These are phyloP conservation scores for Colletotrichum magnum DNA, from an alignment of 2,329 filamentous ascomycete genomes.

Conservation along the genomic window DNA sequence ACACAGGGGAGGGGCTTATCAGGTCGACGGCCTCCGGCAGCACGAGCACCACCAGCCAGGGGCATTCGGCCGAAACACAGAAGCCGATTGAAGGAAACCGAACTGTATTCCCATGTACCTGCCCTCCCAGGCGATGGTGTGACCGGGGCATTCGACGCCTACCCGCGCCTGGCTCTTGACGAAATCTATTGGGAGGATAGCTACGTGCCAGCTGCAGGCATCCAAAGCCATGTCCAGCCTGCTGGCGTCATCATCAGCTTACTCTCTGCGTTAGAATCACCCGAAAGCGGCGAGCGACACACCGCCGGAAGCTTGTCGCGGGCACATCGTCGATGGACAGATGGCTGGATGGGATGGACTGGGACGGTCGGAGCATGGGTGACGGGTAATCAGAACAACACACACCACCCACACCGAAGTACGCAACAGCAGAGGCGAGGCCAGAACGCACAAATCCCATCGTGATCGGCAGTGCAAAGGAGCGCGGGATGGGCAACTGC, in stretches of 20 bases:
- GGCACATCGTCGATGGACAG: neutral
- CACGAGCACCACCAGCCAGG: neutral
- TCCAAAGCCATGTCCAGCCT: neutral
- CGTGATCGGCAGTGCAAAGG: slow-evolving; percentile 17
- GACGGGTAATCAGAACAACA: slow-evolving; percentile 7
- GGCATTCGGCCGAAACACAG: neutral
- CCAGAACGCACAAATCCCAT: neutral
- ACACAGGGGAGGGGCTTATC: neutral
- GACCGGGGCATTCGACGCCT: neutral
- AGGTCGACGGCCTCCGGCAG: neutral
- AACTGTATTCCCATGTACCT: neutral
- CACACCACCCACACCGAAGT: slow-evolving; percentile 2
- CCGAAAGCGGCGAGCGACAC: slow-evolving; percentile 25
- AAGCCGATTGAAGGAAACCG: neutral
- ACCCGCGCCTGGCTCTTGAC: too few relatives aligned
- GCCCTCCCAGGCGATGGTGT: neutral
- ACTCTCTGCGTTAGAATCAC: slow-evolving; percentile 4
- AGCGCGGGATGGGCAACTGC: slow-evolving; percentile 3
- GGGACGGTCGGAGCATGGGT: neutral
- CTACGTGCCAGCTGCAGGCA: neutral
- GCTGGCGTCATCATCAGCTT: slow-evolving; percentile 36
- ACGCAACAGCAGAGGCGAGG: too few relatives aligned
- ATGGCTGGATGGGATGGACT: neutral
- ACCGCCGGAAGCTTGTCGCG: slow-evolving; percentile 20
- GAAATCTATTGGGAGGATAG: too few relatives aligned